Conservation (phyloP, 1,139 yeast species). For the Candida sp. region DNA sequence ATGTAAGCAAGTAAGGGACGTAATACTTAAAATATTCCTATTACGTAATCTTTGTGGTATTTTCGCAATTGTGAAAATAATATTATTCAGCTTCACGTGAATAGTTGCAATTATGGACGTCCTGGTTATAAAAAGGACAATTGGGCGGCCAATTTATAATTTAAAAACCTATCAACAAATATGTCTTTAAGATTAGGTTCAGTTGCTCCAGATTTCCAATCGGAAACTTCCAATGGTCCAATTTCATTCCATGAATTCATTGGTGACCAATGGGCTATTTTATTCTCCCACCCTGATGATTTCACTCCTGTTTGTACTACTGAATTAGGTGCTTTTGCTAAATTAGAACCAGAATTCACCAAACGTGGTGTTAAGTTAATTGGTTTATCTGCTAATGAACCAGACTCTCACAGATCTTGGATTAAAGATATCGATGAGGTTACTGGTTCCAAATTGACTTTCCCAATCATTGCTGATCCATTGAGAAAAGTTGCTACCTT, state of each 20-base stretch:
- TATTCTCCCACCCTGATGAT: slow-evolving; percentile 92
- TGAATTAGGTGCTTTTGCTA: slow-evolving; percentile 89
- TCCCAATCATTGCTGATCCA: slow-evolving; percentile 87
- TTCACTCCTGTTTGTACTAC: slow-evolving; percentile 96
- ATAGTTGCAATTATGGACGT: slow-evolving; percentile 1
- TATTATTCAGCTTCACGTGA: slow-evolving; percentile 3
- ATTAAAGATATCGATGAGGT: slow-evolving; percentile 84
- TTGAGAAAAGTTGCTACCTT: slow-evolving; percentile 76
- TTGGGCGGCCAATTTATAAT: too few relatives aligned
- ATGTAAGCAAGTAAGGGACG: too few relatives aligned
- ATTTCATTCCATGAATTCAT: slow-evolving; percentile 79
- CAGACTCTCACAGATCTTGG: slow-evolving; percentile 79
- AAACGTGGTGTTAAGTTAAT: slow-evolving; percentile 79
- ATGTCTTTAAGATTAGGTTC: slow-evolving; percentile 2
- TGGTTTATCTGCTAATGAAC: slow-evolving; percentile 80
- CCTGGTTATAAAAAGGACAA: too few relatives aligned
- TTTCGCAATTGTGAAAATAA: not conserved
- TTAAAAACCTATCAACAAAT: not conserved
- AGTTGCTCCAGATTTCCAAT: slow-evolving; percentile 76
- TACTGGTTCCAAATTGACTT: slow-evolving; percentile 57
- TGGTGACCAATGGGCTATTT: slow-evolving; percentile 79
- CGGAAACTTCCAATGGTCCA: slow-evolving; percentile 73
- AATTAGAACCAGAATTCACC: slow-evolving; percentile 77
- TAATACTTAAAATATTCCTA: too few relatives aligned
- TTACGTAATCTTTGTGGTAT: too few relatives aligned